Evolutionary conservation across 441 rosid species (phyloP).

Genomic region (Populus hybrid): DNA sequence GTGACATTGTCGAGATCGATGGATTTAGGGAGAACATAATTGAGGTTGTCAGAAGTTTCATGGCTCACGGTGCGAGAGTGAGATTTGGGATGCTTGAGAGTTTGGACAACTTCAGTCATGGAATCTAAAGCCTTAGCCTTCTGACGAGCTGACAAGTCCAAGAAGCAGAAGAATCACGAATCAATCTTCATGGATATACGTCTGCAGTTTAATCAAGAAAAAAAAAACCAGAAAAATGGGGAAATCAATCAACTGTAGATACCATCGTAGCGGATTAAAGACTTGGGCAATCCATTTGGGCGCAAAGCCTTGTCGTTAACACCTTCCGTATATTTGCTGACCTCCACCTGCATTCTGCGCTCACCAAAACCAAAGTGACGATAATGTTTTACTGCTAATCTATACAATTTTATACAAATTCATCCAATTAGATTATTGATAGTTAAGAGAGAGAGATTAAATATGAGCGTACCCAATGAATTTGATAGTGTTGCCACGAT

Average conservation of each 20-base stretch:
- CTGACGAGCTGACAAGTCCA: constrained; percentile 59
- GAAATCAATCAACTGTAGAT: neutral
- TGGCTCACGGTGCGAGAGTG: constrained; percentile 38
- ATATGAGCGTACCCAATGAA: constrained; percentile 67
- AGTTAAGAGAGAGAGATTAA: constrained; percentile 2
- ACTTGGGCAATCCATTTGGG: constrained; percentile 85
- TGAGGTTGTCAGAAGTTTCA: constrained; percentile 29
- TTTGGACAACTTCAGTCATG: constrained; percentile 83
- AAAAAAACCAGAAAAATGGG: neutral
- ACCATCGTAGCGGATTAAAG: constrained; percentile 95
- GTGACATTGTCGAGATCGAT: constrained; percentile 22
- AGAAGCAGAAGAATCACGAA: constrained; percentile 26
- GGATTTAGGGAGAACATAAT: constrained; percentile 39
- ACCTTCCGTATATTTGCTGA: constrained; percentile 95
- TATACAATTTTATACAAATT: neutral
- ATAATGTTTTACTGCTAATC: constrained; percentile 58
- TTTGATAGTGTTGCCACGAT: constrained; percentile 70
- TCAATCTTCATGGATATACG: constrained; percentile 24
- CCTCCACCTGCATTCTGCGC: constrained; percentile 98
- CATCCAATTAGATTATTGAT: neutral
- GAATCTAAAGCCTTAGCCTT: constrained; percentile 72
- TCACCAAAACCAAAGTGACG: neutral
- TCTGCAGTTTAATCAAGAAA: neutral
- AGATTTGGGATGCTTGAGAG: constrained; percentile 56
- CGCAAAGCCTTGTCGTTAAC: constrained; percentile 66